These are phyloP conservation scores for Neurospora africana DNA, from an alignment of 495 filamentous ascomycete genomes.

Conservation along the genomic window DNA sequence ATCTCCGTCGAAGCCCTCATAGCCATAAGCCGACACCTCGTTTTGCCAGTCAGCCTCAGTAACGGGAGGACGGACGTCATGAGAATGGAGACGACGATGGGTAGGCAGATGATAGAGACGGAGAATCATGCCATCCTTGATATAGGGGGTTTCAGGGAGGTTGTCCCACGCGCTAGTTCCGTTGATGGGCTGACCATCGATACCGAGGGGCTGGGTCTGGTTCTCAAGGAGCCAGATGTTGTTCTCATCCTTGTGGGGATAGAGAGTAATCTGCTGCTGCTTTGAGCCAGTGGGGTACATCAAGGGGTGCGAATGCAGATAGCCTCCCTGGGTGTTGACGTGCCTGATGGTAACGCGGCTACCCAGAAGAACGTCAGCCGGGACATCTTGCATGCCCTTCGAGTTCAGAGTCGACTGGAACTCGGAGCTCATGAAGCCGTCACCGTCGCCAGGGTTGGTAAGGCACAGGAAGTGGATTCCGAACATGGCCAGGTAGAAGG, in stretches of 20 bases:
- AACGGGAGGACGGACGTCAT: slow-evolving; percentile 93
- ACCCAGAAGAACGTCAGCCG: slow-evolving; percentile 83
- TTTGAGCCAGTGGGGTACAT: slow-evolving; percentile 98
- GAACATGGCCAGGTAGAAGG: slow-evolving; percentile 93
- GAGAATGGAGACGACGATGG: slow-evolving; percentile 84
- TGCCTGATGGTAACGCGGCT: slow-evolving; percentile 81
- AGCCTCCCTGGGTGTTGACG: slow-evolving; percentile 93
- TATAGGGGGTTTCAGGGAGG: slow-evolving; percentile 49
- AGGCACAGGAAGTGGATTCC: slow-evolving; percentile 90
- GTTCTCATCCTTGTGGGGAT: slow-evolving; percentile 98
- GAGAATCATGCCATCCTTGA: slow-evolving; percentile 71
- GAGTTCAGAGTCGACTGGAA: slow-evolving; percentile 96
- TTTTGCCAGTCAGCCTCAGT: slow-evolving; percentile 98
- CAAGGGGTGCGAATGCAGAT: slow-evolving; percentile 88
- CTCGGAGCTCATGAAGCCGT: slow-evolving; percentile 99
- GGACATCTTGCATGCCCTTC: slow-evolving; percentile 89
- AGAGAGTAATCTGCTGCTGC: slow-evolving; percentile 96
- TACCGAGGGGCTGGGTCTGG: slow-evolving; percentile 78
- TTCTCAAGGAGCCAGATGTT: slow-evolving; percentile 92
- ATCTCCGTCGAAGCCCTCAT: slow-evolving; percentile 92
- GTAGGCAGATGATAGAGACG: slow-evolving; percentile 76
- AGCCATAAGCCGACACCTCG: slow-evolving; percentile 95
- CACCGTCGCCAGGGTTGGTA: slow-evolving; percentile 88
- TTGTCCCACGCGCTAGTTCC: slow-evolving; percentile 79
- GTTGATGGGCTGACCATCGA: slow-evolving; percentile 61